Base-by-base conservation (phyloP, 1,139 yeast species). In the Diutina sp. region DNA sequence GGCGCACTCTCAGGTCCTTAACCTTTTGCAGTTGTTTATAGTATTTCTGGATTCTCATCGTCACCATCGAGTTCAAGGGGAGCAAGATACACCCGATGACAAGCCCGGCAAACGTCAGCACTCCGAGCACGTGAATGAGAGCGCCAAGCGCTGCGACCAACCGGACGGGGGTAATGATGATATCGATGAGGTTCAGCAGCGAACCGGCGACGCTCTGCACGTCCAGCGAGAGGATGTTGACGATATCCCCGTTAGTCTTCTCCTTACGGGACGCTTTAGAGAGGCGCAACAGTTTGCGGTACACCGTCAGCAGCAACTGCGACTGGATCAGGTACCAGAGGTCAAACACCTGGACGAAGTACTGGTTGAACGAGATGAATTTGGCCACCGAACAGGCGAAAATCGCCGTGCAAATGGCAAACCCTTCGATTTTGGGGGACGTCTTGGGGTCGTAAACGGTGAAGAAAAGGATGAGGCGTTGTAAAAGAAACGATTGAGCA, bases 21-120 rank as follows among this genome's bases (percentile, higher is more conserved):
- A 78, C 75, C 57, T 73, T 74, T 95, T 88, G 87, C 65, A 85
- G 88, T 29, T 75, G 70, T 58, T 81, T 82, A 59, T 81, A 79
- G 60, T 80, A 53, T 7, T 64, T 63, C 63, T 83, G 79, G 58
- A 80, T 68, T 54, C 70, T 72, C 60, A 72, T 74, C 1, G 87
- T 78, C 9, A 84, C 60, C 11, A 71, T 62, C 3, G 82, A 70
- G 60, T 84, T 85, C 45, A 84, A 58, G 0, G 93, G 93, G 58
- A 84, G 72, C 71, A 83, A 75, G 5, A 84, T 64, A 0, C 72
- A 62, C 74, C 85, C 77, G 2, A 82, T 74, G 0, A 71, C 65
- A 3, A 84, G 67, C n/a, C 88, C 89, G 0, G 84, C 81, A 61
- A 83, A 71, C 5, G 86, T 80, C 2, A 89, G 77, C 21, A 76